Evolutionary conservation across 768 basidiomycete species (phyloP).

Genomic region (Termitomyces sp.): DNA sequence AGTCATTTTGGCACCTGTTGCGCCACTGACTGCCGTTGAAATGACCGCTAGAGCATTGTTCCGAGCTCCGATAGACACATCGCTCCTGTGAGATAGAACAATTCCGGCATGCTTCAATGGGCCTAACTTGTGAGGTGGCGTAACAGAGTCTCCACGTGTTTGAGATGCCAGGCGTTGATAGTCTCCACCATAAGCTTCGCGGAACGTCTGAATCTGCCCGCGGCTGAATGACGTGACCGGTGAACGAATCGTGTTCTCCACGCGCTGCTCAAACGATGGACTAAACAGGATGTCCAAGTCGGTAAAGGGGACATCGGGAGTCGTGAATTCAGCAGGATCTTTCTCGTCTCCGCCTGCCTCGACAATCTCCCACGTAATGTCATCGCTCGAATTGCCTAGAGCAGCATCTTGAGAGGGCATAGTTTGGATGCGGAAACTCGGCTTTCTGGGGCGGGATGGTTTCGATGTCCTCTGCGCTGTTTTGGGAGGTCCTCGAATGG

Average conservation of each 20-base stretch:
- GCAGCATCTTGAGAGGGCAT: slow-evolving; percentile 1
- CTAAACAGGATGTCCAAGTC: slow-evolving; percentile 23
- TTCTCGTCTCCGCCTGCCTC: slow-evolving; percentile 19
- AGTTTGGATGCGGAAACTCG: background rate
- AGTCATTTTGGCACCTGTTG: background rate
- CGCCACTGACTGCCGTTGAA: slow-evolving; percentile 7
- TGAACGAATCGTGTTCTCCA: background rate
- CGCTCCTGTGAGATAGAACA: slow-evolving; percentile 38
- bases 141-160: slow-evolving; percentile 21
- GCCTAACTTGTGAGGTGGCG: slow-evolving; percentile 28
- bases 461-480: background rate
- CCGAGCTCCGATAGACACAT: slow-evolving; percentile 37
- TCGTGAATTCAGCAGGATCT: slow-evolving; percentile 12
- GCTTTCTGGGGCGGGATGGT: background rate
- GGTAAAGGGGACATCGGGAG: slow-evolving; percentile 20
- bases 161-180: slow-evolving; percentile 44
- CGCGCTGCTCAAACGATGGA: slow-evolving; percentile 3
- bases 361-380: slow-evolving; percentile 18
- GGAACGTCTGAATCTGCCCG: slow-evolving; percentile 9
- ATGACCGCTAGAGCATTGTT: slow-evolving; percentile 38
- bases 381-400: slow-evolving; percentile 8
- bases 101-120: slow-evolving; percentile 41
- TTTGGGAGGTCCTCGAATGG: background rate
- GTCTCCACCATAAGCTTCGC: slow-evolving; percentile 39
- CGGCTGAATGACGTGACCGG: background rate